Evolutionary conservation across 768 basidiomycete genomes (phyloP), one percentile per base, ranked within the genome.

Genomic region (Mycena galericulata): DNA sequence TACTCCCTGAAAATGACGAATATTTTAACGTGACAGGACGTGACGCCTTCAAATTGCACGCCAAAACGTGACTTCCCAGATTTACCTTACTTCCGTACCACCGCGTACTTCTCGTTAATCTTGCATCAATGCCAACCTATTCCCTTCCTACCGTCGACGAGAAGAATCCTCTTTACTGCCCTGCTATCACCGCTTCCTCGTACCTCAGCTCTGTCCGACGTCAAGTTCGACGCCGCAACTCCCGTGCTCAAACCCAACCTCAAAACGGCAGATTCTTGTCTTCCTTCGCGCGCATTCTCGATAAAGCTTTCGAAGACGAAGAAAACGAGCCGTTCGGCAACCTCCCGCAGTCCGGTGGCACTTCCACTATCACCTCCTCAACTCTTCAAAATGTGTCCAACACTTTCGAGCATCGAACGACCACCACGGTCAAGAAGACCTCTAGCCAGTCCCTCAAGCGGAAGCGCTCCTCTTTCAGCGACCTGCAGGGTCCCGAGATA

Each of bases 101-200:
- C 65, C 38, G 63, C 61, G 22, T 26, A 38, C 46, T 45, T 27
- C 50, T 15, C 34, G 55, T 57, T 62, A 45, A 70, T 62, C 60
- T 18, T 18, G 14, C 27, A 26, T 32, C 59, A 29, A 55, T 65
- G 51, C 9, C 57, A 24, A n/a, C 38, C 51, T 53, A 57, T 57
- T 43, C 71, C 45, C 49, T 65, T 65, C 86, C 86, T 43, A 62
- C 81, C 20, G 74, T 86, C 29, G 87, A 89, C 76, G 74, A 81
- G n/a, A 78, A 85, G 29, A 90, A 90, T 64, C 88, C 89, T 8
- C 79, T 86, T 46, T 90, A 89, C 76, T 90, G 89, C 67, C 88
- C 89, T 17, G 72, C 80, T 26, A 64, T 88, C 12, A 77, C 86
- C 59, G 84, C 87, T 14, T 76, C 80, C 54, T 74, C 79, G 30